Percentiles rank a stretch among this genome's conserved stretches.
These are phyloP conservation scores for Decorospora gaudefroyi DNA, from an alignment of 2,329 filamentous ascomycete genomes.

Conservation along the genomic window DNA sequence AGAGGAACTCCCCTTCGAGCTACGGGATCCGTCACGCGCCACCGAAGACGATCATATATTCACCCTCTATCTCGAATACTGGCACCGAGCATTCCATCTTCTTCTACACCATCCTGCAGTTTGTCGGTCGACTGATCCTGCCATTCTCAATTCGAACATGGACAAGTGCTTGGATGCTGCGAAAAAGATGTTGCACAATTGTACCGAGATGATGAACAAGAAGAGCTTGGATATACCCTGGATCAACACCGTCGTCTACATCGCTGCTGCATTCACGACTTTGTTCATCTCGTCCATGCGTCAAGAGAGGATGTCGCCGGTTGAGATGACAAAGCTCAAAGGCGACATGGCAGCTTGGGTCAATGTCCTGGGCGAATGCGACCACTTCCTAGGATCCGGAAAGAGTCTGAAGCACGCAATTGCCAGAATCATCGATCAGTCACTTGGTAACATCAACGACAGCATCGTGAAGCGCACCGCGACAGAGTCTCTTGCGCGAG, in stretches of 20 bases:
- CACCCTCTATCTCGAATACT: constrained; percentile 56
- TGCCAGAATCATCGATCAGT: constrained; percentile 55
- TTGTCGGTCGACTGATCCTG: constrained; percentile 58
- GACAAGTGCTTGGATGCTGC: constrained; percentile 68
- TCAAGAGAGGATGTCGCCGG: constrained; percentile 61
- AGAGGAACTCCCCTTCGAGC: constrained; percentile 64
- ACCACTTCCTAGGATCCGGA: constrained; percentile 62
- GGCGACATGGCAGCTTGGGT: constrained; percentile 73
- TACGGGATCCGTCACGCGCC: constrained; percentile 56
- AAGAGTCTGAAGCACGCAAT: constrained; percentile 55
- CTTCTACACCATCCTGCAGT: constrained; percentile 60
- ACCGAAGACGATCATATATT: constrained; percentile 55
- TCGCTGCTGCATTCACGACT: constrained; percentile 73
- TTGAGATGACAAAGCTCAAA: constrained; percentile 64
- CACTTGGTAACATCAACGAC: constrained; percentile 54
- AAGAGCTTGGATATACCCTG: constrained; percentile 78
- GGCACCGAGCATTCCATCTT: constrained; percentile 55
- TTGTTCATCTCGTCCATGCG: constrained; percentile 72
- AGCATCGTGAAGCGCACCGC: constrained; percentile 52
- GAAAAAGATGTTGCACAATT: constrained; percentile 65
- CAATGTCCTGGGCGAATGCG: constrained; percentile 68
- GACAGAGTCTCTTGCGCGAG: constrained; percentile 51
- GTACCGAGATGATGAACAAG: constrained; percentile 63
- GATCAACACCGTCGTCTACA: constrained; percentile 73
- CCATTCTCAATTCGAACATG: constrained; percentile 61